phyloP scores from a whole-genome alignment of 2,329 filamentous ascomycete genomes.

The Fusarium drepaniforme region DNA sequence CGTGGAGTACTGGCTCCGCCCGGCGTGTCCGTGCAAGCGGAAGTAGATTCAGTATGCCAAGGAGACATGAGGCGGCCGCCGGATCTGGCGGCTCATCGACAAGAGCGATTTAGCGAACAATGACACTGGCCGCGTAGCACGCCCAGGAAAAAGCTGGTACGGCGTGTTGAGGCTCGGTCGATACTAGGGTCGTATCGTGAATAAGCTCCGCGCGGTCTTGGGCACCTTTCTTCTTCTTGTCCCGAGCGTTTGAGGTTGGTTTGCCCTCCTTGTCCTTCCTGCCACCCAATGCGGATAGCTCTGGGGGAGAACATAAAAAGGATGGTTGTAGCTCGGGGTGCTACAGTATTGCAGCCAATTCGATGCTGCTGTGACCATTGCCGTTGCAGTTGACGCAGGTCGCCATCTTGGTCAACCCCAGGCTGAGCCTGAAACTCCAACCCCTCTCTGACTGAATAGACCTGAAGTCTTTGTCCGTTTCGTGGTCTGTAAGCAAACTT shows the following conservation, averaged over 20 bases:
- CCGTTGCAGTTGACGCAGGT: conserved; percentile 1
- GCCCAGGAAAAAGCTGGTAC: neutral
- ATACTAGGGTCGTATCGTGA: conserved; percentile 4
- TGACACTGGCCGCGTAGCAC: conserved; percentile 2
- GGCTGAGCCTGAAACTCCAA: conserved; percentile 29
- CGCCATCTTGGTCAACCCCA: conserved; percentile 26
- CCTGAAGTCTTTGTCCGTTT: neutral
- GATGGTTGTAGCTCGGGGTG: conserved; percentile 8
- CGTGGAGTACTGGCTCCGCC: conserved; percentile 23
- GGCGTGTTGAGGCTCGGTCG: conserved; percentile 2
- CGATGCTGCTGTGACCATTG: conserved; percentile 16
- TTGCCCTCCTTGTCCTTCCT: neutral
- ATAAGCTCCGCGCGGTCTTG: conserved; percentile 25
- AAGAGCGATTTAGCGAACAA: conserved; percentile 15
- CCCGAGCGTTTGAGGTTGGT: conserved; percentile 15
- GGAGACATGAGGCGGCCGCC: conserved; percentile 36
- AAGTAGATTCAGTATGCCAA: conserved; percentile 37
- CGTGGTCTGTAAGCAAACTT: neutral
- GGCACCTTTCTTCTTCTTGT: neutral
- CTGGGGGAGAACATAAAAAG: conserved; percentile 9
- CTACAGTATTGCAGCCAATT: conserved; percentile 8
- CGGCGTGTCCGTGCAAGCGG: conserved; percentile 40
- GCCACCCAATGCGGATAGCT: conserved; percentile 19
- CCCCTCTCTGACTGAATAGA: conserved; percentile 3
- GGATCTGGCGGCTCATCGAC: conserved; percentile 43